Evolutionary conservation across 106 monocot species (phyloP).

Genomic region (Dendrobium chrysotoxum): DNA sequence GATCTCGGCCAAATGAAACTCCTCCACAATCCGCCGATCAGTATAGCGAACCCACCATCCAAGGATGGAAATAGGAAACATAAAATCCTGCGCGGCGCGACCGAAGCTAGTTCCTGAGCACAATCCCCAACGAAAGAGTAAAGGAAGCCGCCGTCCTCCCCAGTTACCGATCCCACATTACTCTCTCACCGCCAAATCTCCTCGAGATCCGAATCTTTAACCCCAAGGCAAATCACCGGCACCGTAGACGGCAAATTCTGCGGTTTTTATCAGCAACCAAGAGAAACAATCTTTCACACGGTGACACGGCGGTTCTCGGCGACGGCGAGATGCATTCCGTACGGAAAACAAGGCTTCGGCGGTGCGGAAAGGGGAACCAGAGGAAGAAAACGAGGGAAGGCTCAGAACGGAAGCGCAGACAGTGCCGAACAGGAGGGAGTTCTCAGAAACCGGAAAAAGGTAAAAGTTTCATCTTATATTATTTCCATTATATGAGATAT

Average conservation of each 20-base stretch:
- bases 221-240: neutral
- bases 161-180: constrained; percentile 7
- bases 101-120: neutral
- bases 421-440: neutral
- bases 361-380: neutral
- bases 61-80: neutral
- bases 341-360: neutral
- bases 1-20: neutral
- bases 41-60: neutral
- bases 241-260: neutral
- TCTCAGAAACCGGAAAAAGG: constrained; percentile 8
- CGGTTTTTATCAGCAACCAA: neutral
- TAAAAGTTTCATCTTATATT: neutral
- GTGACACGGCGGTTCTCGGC: neutral
- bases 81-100: neutral
- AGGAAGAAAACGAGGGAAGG: constrained; percentile 6
- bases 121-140: neutral
- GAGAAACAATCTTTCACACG: neutral
- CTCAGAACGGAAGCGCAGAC: neutral
- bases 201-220: constrained; percentile 3
- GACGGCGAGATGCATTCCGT: neutral
- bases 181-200: neutral
- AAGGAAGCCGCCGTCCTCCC: neutral
- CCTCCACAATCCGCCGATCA: neutral
- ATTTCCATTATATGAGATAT: neutral